Evolutionary conservation across 1,284 basidiomycete species (phyloP).

Genomic region (Amylostereum areolatum): DNA sequence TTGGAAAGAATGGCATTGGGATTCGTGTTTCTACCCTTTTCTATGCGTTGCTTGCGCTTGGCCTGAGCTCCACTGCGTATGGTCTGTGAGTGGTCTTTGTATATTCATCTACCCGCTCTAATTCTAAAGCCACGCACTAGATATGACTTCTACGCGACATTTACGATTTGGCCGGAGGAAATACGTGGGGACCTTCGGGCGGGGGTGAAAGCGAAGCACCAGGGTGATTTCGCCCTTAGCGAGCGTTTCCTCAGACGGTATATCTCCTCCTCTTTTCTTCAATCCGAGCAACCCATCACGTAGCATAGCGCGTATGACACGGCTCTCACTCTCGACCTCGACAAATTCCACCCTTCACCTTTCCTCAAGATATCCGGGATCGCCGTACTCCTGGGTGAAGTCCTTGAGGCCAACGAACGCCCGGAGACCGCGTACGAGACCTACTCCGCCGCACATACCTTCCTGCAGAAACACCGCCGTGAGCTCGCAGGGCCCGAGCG

Average conservation of each 20-base stretch:
- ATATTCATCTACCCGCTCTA: constrained; percentile 7
- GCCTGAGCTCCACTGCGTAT: constrained; percentile 43
- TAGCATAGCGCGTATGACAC: constrained; percentile 55
- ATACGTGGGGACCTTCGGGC: constrained; percentile 58
- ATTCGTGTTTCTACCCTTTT: constrained; percentile 39
- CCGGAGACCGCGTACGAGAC: constrained; percentile 46
- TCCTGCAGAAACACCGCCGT: constrained; percentile 15
- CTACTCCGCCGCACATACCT: constrained; percentile 38
- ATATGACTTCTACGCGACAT: constrained; percentile 53
- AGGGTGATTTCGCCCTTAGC: constrained; percentile 52
- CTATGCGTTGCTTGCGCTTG: constrained; percentile 39
- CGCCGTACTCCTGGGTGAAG: constrained; percentile 56
- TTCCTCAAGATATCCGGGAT: constrained; percentile 69
- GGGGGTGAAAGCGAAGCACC: constrained; percentile 58
- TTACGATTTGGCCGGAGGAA: constrained; percentile 63
- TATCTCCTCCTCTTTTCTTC: constrained; percentile 11
- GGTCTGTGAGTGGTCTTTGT: constrained; percentile 42
- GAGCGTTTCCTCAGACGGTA: constrained; percentile 52
- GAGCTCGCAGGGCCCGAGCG: constrained; percentile 38
- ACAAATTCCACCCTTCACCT: constrained; percentile 43
- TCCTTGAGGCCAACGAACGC: constrained; percentile 45
- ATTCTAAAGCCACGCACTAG: constrained; percentile 27
- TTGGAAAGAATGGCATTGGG: background rate
- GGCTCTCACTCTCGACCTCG: constrained; percentile 42
- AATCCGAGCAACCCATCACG: constrained; percentile 2